Conservation (phyloP, 169 alveolate genomes). For the Plasmodium gaboni region DNA sequence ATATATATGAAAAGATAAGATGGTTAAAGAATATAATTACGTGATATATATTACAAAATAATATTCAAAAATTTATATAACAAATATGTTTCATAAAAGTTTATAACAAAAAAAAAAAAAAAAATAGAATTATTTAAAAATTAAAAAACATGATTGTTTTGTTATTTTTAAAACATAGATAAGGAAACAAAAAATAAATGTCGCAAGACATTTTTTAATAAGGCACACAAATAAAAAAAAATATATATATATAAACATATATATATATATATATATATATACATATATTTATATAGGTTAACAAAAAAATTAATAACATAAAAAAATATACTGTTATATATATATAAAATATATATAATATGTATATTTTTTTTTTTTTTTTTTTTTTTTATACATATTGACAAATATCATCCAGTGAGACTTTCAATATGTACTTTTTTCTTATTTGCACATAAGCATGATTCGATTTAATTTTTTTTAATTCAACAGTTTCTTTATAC, state of each 20-base stretch:
- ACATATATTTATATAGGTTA: not conserved
- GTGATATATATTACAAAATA: no score
- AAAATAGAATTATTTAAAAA: no score
- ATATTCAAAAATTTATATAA: no score
- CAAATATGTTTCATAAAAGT: no score
- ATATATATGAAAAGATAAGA: no score
- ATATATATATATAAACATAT: not conserved
- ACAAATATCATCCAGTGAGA: conserved; percentile 64
- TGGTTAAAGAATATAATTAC: no score
- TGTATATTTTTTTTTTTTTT: no score
- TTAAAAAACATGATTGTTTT: no score
- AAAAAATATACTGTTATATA: not conserved
- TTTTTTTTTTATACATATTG: conserved; percentile 3
- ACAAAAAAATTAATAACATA: not conserved
- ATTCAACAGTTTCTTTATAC: conserved; percentile 47
- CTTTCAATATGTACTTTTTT: conserved; percentile 20
- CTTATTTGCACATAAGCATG: conserved; percentile 17
- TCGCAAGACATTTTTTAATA: no score
- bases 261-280: conserved; percentile 2
- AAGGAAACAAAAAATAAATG: no score
- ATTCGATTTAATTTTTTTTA: conserved; percentile 33
- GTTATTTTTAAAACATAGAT: no score
- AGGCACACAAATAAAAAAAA: not conserved
- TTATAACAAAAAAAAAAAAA: no score
- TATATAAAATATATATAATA: not conserved